These are phyloP conservation scores for Cicer pinnatifidum DNA, from an alignment of 306 rosid genomes.

Conservation along the genomic window DNA sequence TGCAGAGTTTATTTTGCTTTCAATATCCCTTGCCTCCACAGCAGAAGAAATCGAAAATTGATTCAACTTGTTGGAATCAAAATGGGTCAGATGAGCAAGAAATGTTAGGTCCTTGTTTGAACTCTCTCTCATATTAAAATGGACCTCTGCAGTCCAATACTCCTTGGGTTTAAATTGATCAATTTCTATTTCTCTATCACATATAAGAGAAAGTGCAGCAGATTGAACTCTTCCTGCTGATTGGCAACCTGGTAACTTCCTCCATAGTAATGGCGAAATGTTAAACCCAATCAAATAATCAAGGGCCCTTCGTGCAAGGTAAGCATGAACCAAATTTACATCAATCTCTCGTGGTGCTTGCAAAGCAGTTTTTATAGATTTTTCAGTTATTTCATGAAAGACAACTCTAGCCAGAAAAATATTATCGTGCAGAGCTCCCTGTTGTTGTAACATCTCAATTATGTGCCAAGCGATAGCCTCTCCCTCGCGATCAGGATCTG, in stretches of 20 bases:
- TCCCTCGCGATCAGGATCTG: constrained; percentile 99
- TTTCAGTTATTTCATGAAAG: constrained; percentile 94
- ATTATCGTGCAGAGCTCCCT: constrained; percentile 72
- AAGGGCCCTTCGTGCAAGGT: constrained; percentile 96
- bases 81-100: constrained; percentile 74
- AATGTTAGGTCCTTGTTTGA: constrained; percentile 47
- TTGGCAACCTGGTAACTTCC: constrained; percentile 95
- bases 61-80: constrained; percentile 69
- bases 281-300: constrained; percentile 98
- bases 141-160: constrained; percentile 72
- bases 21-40: constrained; percentile 63
- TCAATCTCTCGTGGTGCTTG: constrained; percentile 81
- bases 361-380: constrained; percentile 78
- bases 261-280: constrained; percentile 93
- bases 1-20: constrained; percentile 53
- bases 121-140: constrained; percentile 54
- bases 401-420: constrained; percentile 74
- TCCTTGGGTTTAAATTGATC: constrained; percentile 79
- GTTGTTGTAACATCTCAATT: constrained; percentile 91
- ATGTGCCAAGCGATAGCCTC: constrained; percentile 99
- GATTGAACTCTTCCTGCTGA: constrained; percentile 99
- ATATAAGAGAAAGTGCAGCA: constrained; percentile 91
- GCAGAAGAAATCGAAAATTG: constrained; percentile 75
- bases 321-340: constrained; percentile 84
- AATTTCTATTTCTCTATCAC: constrained; percentile 94